Base-by-base conservation (phyloP, 2,329 filamentous ascomycete species). In the Colletotrichum liriopes region DNA sequence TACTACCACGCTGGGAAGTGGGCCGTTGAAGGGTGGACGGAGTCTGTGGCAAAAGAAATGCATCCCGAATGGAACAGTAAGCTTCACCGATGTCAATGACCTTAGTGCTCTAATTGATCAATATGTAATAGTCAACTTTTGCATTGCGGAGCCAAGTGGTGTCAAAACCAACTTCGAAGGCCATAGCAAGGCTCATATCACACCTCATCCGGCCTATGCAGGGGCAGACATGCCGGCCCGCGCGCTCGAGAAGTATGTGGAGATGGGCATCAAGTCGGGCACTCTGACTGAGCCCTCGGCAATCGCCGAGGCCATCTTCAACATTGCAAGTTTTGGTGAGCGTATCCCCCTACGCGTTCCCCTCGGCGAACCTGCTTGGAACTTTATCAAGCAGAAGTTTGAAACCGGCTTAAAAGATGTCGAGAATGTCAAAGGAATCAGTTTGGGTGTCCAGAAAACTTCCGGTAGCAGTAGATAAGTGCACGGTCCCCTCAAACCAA, bases 301-400 rank as follows among this genome's bases (percentile, higher is more conserved):
- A 14, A 75, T 86, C 1, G 83, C 81, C 0, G 77, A 77, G n/a
- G 80, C 80, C 9, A 79, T 86, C 43, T 82, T 81, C 49, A 39
- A 65, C 1, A 49, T 84, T 32, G 81, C 81, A 0, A 81, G 76
- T 49, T 75, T 78, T 0, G 81, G 81, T 0, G 58, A 79, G 51
- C 72, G 76, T 9, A 79, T 86, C 23, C 84, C 85, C 3, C 75
- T 86, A 47, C 79, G 84, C 5, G 74, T 86, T 39, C 84, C 84
- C 2, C 74, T 87, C 0, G 84, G 84, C 4, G 70, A 77, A 12
- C 82, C 83, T 62, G 76, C 82, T 18, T 85, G 79, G 75, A 75
- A 76, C 9, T 76, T 83, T 65, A 77, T 84, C 61, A 77, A 73
- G 59, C 67, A 43, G 37, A 82, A 82, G 51, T 49, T 80, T 1